These are phyloP conservation scores for Trifolium subterraneum DNA, from an alignment of 306 rosid species.

Conservation along the genomic window DNA sequence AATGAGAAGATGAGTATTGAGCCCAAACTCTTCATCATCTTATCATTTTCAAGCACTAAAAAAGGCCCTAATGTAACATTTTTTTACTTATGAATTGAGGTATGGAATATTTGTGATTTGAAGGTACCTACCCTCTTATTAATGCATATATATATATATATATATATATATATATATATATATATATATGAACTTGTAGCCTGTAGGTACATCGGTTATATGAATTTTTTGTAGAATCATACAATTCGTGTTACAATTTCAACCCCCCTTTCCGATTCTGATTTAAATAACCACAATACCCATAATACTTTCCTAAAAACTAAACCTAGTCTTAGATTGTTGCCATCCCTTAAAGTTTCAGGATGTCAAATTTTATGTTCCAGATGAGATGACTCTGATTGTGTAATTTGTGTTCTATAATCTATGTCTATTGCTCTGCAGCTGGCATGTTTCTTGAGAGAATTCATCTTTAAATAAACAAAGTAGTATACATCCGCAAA, in stretches of 20 bases:
- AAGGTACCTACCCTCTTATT: neutral
- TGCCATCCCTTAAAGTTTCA: neutral
- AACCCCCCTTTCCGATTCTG: neutral
- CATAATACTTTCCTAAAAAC: too few relatives aligned
- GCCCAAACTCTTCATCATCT: neutral
- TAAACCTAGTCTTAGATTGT: neutral
- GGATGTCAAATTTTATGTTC: neutral
- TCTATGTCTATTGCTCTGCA: neutral
- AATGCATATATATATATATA: neutral
- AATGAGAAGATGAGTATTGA: neutral
- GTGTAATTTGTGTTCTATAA: too few relatives aligned
- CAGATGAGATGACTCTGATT: neutral
- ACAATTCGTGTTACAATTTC: neutral
- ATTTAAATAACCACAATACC: too few relatives aligned
- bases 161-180: too few relatives aligned
- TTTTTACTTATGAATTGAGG: neutral
- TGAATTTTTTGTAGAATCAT: neutral
- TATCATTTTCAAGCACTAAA: neutral
- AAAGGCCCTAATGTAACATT: neutral
- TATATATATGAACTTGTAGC: neutral
- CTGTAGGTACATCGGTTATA: neutral
- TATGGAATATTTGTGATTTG: neutral
- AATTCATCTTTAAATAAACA: neutral
- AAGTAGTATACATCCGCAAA: constrained; percentile 3
- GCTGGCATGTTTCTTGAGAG: constrained; percentile 8